Evolutionary conservation across 331 rosid species (phyloP).

Genomic region (Ulmus americana): DNA sequence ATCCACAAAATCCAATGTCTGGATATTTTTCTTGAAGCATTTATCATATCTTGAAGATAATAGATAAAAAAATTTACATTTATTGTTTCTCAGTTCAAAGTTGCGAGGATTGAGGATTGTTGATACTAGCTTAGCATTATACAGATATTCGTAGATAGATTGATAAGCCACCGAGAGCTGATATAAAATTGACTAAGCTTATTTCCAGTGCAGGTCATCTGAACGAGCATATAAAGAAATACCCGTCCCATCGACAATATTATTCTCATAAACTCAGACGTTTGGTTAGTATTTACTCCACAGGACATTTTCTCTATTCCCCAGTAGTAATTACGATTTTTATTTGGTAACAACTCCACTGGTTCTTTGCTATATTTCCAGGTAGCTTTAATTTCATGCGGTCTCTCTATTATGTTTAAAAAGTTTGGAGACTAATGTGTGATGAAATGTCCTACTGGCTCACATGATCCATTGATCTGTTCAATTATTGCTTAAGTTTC

Average conservation of each 20-base stretch:
- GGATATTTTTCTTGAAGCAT: constrained; percentile 1
- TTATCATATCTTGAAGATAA: constrained; percentile 6
- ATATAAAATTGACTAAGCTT: constrained; percentile 6
- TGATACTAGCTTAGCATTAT: no score
- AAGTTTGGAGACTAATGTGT: not conserved
- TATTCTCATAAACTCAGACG: constrained; percentile 83
- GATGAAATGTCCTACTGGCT: not conserved
- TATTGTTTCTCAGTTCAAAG: not conserved
- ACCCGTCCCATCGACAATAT: constrained; percentile 58
- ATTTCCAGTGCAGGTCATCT: constrained; percentile 76
- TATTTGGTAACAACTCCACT: not conserved
- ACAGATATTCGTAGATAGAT: not conserved
- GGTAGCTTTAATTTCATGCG: not conserved
- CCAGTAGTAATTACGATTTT: not conserved
- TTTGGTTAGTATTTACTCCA: constrained; percentile 46
- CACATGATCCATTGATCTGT: not conserved
- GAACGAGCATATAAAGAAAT: constrained; percentile 57
- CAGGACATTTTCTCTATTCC: not conserved
- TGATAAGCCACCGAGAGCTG: not conserved
- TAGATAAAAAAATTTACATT: not conserved
- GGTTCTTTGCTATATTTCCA: no score
- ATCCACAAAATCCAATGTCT: not conserved
- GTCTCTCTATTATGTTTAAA: not conserved
- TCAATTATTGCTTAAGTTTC: not conserved
- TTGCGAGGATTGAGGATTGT: not conserved